Conservation (phyloP, 768 basidiomycete species). For the Coprinellus micaceus region DNA sequence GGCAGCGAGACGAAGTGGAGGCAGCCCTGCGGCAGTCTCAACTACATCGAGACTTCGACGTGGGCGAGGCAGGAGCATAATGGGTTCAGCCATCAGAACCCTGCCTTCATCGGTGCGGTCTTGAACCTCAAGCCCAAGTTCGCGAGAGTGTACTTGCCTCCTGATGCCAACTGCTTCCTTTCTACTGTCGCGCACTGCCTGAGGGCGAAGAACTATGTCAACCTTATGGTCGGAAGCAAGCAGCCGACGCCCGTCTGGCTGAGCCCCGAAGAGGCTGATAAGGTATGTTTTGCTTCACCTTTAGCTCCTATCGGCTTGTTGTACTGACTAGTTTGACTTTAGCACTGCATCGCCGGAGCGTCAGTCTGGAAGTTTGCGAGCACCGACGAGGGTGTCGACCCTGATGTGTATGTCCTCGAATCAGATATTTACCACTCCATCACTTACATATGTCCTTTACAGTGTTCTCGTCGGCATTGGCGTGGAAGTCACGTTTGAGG, state of each 20-base stretch:
- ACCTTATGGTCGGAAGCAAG: conserved; percentile 88
- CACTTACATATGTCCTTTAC: too few species aligned
- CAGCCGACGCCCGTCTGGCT: conserved; percentile 79
- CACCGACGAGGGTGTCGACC: conserved; percentile 63
- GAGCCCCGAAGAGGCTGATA: conserved; percentile 68
- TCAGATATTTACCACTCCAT: too few species aligned
- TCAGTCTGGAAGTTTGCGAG: conserved; percentile 85
- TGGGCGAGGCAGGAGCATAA: conserved; percentile 87
- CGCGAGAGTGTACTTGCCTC: conserved; percentile 79
- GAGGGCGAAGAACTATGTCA: conserved; percentile 80
- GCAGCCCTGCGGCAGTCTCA: conserved; percentile 64
- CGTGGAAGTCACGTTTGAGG: conserved; percentile 85
- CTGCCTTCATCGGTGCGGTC: conserved; percentile 82
- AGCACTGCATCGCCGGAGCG: conserved; percentile 85
- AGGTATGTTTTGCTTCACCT: conserved; percentile 31
- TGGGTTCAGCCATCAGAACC: conserved; percentile 87
- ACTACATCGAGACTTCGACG: conserved; percentile 86
- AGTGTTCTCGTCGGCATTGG: conserved; percentile 85
- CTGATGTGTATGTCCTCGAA: conserved; percentile 55
- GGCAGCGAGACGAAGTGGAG: conserved; percentile 73
- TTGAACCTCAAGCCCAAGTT: conserved; percentile 68
- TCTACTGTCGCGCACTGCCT: conserved; percentile 83
- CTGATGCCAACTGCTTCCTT: conserved; percentile 87
- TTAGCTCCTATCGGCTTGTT: not conserved
- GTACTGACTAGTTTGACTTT: conserved; percentile 10